Base-by-base conservation (phyloP, 169 alveolate genomes). In the Eimeria maxima region DNA sequence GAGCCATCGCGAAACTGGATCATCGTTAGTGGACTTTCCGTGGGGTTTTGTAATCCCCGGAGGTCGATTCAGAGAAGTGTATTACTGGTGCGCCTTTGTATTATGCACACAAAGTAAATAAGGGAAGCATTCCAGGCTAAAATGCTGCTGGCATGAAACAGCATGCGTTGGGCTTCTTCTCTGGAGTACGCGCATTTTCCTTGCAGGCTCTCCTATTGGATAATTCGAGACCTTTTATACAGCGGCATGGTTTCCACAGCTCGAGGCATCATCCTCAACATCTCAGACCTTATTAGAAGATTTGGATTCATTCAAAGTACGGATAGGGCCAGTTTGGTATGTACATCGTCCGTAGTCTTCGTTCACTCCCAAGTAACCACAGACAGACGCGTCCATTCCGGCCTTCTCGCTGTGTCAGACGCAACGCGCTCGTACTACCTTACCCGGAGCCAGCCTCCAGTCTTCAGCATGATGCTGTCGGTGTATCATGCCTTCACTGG, bases 21-120 rank as follows among this genome's bases (percentile, higher is more conserved):
- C 93, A 7, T 86, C 93, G 29, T 42, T 78, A 4, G 55, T 93
- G 57, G 67, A 73, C 45, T 38, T 78, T 13, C 90, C 93, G 4
- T 53, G 57, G 57, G 96, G 96, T 67, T 96, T 96, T 50, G 92
- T 96, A 38, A 78, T 96, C 18, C 97, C 97, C 33, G 97, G 97
- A 27, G 97, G 97, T 14, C 84, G 97, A 67, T 96, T 95, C 78
- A 88, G 96, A 47, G 97, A 95, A 57, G 84, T 88, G 81, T 95
- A 95, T 73, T 96, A 96, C 96, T 95, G 97, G 97, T 95, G 90
- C 80, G 89, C 55, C 50, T 47, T 18, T 33, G 65, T 57, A 53
- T 11, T 22, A 3, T 22, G 57, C 24, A 53, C 38, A 22, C 6
- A 42, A 22, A 42, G 57, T 2, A 86, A 5, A 16, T 44, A n/a